Evolutionary conservation across 2,329 filamentous ascomycete species (phyloP), one percentile per base, ranked within the genome.

Genomic region (Aspergillus pseudotamarii): DNA sequence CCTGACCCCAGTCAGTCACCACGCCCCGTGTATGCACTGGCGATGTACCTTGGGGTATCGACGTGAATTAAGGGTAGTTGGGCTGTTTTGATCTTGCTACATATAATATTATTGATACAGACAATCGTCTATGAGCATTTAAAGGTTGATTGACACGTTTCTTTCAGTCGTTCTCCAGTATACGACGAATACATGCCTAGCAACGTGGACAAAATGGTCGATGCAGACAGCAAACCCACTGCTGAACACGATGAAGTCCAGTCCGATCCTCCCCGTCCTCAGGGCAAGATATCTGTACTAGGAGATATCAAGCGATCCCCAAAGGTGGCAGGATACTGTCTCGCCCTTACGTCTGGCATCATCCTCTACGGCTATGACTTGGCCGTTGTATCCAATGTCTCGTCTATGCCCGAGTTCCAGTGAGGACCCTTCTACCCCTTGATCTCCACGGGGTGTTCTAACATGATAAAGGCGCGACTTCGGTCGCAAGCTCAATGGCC

Each of bases 281-380:
- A 30, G 16, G 55, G 36, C 19, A 43, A 58, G 4, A 38, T 43
- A 3, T 65, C 67, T 6, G 50, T 64, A 8, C 16, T 59, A 19
- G 28, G 23, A 30, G 48, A 60, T 10, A 28, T 64, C 45, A 63
- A 61, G 45, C 57, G 55, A 16, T 64, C 59, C 6, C 64, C 58
- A 6, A 66, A 60, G 34, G 63, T 66, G 21, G 53, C 64, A 14
- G 48, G 53, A 21, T 69, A 69, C 57, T 69, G 66, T 43, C 41
- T 71, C 8, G 66, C 67, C n/a, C 56, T 69, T 10, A 63, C 66
- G 0, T 65, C 62, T 0, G 66, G 69, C 8, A 73, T 78, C 30
- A 68, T 77, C 4, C 71, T 78, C 0, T 69, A 73, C 6, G 76
- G 75, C 8, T 74, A 73, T 61, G 75, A 76, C 34, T 70, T 74